Percentiles rank a stretch among this genome's conserved stretches.
These are phyloP conservation scores for Botrytis galanthina DNA, from an alignment of 2,329 filamentous ascomycete species.

Conservation along the genomic window DNA sequence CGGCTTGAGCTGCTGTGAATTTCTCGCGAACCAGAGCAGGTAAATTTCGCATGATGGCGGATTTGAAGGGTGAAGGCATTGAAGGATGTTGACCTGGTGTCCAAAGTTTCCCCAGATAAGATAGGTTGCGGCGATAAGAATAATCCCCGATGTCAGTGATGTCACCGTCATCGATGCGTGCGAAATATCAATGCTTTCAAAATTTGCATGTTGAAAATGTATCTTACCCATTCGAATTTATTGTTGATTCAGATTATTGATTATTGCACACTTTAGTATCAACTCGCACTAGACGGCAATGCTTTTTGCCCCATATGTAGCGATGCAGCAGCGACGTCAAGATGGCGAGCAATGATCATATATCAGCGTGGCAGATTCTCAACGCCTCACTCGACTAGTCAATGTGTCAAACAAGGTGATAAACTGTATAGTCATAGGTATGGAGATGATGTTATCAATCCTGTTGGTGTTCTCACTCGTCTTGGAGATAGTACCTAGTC, in stretches of 20 bases:
- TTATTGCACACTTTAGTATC: not conserved
- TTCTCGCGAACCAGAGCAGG: constrained; percentile 33
- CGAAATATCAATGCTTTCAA: not conserved
- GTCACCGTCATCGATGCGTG: not conserved
- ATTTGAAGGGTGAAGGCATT: not conserved
- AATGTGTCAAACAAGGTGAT: not conserved
- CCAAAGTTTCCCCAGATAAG: not conserved
- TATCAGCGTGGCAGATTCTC: not conserved
- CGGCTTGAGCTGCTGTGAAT: constrained; percentile 34
- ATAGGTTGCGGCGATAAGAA: not conserved
- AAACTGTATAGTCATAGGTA: not conserved
- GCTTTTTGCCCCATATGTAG: not conserved
- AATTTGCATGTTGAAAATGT: not conserved
- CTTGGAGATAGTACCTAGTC: not conserved
- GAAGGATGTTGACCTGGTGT: not conserved
- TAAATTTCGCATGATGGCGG: constrained; percentile 24
- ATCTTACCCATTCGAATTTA: not conserved
- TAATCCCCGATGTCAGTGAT: not conserved
- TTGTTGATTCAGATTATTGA: not conserved
- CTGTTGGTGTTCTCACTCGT: not conserved
- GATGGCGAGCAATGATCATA: not conserved
- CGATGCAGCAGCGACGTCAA: not conserved
- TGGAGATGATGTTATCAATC: not conserved
- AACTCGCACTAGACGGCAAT: not conserved
- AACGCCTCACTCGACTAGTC: not conserved